phyloP scores from a whole-genome alignment of 2,329 filamentous ascomycete genomes.

The Paraconiothyrium brasiliense region DNA sequence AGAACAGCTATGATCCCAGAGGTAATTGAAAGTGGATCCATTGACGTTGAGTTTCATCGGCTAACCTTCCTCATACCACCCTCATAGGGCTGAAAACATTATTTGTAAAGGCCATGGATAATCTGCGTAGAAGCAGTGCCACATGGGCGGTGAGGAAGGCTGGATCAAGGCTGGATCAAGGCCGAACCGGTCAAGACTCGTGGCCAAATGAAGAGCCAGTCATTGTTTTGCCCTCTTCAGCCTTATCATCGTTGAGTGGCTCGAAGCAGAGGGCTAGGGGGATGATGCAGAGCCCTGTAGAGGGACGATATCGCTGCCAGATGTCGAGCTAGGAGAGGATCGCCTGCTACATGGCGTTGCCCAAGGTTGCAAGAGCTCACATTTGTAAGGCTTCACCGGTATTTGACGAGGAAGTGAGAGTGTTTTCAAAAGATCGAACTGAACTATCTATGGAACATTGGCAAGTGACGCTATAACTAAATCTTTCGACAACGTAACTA shows the following conservation, averaged over 20 bases:
- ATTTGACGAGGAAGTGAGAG: no score
- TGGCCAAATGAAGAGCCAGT: not conserved
- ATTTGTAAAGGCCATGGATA: not conserved
- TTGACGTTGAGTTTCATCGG: not conserved
- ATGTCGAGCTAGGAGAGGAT: not conserved
- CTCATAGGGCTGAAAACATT: not conserved
- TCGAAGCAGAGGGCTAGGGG: not conserved
- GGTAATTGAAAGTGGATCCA: conserved; percentile 17
- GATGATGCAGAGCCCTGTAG: not conserved
- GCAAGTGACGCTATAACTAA: no score
- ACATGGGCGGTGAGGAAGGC: not conserved
- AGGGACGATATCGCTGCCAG: not conserved
- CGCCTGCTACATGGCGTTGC: not conserved
- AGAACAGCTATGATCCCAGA: conserved; percentile 18
- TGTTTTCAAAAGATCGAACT: no score
- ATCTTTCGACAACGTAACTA: no score
- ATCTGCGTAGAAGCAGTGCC: not conserved
- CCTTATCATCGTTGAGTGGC: not conserved
- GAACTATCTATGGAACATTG: no score
- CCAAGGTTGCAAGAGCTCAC: no score
- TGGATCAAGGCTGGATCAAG: not conserved
- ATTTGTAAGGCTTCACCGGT: no score
- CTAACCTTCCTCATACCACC: not conserved
- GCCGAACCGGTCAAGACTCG: not conserved
- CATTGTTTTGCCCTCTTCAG: not conserved